These are phyloP conservation scores for Trichophyton benhamiae DNA, from an alignment of 2,329 filamentous ascomycete species.

Conservation along the genomic window DNA sequence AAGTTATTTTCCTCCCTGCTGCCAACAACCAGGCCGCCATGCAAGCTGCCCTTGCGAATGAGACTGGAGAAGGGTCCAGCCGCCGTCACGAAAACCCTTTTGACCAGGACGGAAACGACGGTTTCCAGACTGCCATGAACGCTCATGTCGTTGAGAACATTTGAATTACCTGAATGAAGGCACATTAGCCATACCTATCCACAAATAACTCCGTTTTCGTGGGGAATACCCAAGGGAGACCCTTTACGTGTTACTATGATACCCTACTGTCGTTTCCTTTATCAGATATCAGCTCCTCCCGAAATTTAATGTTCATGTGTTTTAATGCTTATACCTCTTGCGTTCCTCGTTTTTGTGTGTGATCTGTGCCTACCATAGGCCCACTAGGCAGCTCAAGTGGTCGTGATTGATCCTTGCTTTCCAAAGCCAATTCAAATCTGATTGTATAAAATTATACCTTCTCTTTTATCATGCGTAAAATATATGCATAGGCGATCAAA, in stretches of 20 bases:
- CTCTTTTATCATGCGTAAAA: not conserved
- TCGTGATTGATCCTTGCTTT: not conserved
- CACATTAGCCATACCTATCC: no score
- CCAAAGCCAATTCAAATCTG: not conserved
- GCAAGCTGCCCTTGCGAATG: slow-evolving; percentile 40
- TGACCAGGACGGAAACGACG: slow-evolving; percentile 35
- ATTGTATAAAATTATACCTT: not conserved
- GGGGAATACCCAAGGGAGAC: no score
- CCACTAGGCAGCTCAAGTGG: not conserved
- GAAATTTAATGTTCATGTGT: not conserved
- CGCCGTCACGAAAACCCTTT: slow-evolving; percentile 30
- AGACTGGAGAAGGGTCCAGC: slow-evolving; percentile 45
- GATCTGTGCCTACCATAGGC: not conserved
- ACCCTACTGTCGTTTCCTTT: not conserved
- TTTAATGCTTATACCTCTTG: not conserved
- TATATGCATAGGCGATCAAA: not conserved
- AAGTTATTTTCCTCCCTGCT: slow-evolving; percentile 72
- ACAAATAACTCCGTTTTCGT: no score
- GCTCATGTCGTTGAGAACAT: slow-evolving; percentile 76
- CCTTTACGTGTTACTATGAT: not conserved
- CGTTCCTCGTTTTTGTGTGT: not conserved
- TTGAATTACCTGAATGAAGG: slow-evolving; percentile 32
- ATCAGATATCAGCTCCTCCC: no score
- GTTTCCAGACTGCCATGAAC: slow-evolving; percentile 71
- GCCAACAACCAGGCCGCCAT: slow-evolving; percentile 43